phyloP scores from a whole-genome alignment of 805 yeast genomes.

The Torulaspora delbrueckii region DNA sequence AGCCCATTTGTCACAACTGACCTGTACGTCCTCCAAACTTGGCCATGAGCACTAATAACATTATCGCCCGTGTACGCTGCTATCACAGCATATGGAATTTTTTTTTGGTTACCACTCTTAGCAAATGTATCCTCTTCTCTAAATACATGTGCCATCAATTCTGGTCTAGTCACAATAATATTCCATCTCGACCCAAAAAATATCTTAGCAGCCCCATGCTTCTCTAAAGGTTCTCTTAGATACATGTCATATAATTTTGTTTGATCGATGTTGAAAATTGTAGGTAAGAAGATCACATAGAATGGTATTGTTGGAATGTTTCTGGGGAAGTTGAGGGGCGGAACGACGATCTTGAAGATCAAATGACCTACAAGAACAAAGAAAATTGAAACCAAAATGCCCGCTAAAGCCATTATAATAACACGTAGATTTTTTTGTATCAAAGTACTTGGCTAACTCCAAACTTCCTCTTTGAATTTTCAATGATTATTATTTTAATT shows the following conservation, averaged over 20 bases:
- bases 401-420: conserved; percentile 3
- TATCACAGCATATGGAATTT: conserved; percentile 51
- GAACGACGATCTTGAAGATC: conserved; percentile 30
- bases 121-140: conserved; percentile 48
- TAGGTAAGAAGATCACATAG: conserved; percentile 48
- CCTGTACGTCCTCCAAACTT: conserved; percentile 47
- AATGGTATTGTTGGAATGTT: conserved; percentile 60
- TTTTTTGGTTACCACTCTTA: conserved; percentile 56
- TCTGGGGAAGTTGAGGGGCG: conserved; percentile 48
- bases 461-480: too few species aligned
- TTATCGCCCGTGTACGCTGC: conserved; percentile 57
- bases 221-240: conserved; percentile 43
- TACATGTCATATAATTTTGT: conserved; percentile 42
- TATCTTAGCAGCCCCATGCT: conserved; percentile 53
- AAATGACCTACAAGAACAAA: conserved; percentile 4
- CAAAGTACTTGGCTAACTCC: background rate
- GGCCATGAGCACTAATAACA: conserved; percentile 54
- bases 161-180: conserved; percentile 48
- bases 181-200: conserved; percentile 62
- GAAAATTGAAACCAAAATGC: conserved; percentile 1
- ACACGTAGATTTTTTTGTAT: background rate
- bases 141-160: conserved; percentile 42
- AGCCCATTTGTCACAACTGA: conserved; percentile 43
- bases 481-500: background rate
- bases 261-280: conserved; percentile 45